Base-by-base conservation (phyloP, 768 basidiomycete species). In the Kwoniella botswanensis region DNA sequence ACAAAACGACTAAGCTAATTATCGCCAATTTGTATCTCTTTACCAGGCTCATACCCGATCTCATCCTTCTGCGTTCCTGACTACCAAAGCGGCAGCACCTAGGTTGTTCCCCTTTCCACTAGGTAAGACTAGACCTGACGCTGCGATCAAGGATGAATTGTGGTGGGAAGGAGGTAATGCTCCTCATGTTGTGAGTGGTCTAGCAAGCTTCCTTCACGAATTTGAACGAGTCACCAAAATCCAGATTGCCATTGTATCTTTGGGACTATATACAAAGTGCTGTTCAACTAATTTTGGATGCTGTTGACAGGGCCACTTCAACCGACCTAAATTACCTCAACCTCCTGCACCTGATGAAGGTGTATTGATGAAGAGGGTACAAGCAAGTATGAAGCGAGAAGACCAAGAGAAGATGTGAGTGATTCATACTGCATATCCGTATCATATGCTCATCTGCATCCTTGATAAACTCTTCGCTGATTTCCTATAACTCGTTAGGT, bases 51-150 rank as follows among this genome's bases (percentile, higher is more conserved):
- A 81, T 53, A 76, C 74, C 18, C 76, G 79, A 1, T 77, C 77
- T 22, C 79, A 81, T 56, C 79, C 79, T 55, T 81, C 79, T 17
- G 68, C 71, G 11, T 81, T 81, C 55, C 64, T 81, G 3, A 81
- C 79, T 29, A 81, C 79, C 0, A 67, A 72, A 22, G 60, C 71
- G 29, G 79, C 78, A 1, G 66, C 74, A 15, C 79, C 79, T 21
- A 59, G 72, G 6, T 46, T 81, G 12, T 81, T 81, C 65, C 79
- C 79, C 13, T 68, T 75, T 71, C 69, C 76, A 44, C 53, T 77
- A 18, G 72, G 65, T 22, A 72, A 73, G 62, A 71, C 63, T 17
- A 18, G 75, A 9, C 71, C 76, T 26, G 68, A 61, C 15, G 74
- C 72, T 22, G 63, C 68, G 22, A 57, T 77, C 5, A 71, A 61